These are phyloP conservation scores for Chlamydomonas sphaeroides DNA, from an alignment of 139 green algal species.

Conservation along the genomic window DNA sequence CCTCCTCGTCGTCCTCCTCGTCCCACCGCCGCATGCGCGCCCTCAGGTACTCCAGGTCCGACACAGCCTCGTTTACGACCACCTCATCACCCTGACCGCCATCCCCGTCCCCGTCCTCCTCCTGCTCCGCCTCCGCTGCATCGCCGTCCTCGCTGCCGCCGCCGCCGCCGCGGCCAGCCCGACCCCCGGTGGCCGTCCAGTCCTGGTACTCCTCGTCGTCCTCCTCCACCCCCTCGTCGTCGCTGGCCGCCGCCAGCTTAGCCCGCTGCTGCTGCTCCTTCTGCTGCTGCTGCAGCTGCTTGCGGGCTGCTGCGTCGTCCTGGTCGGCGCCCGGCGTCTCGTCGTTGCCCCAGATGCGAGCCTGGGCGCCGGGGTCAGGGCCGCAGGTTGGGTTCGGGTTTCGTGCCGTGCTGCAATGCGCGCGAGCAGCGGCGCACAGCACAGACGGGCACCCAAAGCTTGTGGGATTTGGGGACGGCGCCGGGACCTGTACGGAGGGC, in stretches of 20 bases:
- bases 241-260: neutral
- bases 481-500: no score
- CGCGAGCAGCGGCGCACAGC: no score
- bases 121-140: constrained; percentile 9
- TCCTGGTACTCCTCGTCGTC: constrained; percentile 51
- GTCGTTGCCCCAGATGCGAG: constrained; percentile 92
- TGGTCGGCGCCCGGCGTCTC: constrained; percentile 45
- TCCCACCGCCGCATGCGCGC: constrained; percentile 70
- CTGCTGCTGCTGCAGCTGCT: neutral
- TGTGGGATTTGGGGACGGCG: no score
- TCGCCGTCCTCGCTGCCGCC: constrained; percentile 35
- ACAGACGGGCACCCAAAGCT: no score
- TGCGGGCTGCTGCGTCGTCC: neutral
- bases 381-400: no score
- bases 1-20: constrained; percentile 67
- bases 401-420: no score
- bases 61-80: constrained; percentile 68
- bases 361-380: no score
- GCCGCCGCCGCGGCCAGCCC: neutral
- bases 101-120: constrained; percentile 8
- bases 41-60: constrained; percentile 90
- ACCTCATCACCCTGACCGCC: constrained; percentile 19
- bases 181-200: constrained; percentile 4
- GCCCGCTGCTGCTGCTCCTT: neutral
- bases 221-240: constrained; percentile 12